Evolutionary conservation across 140 eudicot genomes (phyloP), one percentile per base, ranked within the genome.

Genomic region (Cichorium intybus): DNA sequence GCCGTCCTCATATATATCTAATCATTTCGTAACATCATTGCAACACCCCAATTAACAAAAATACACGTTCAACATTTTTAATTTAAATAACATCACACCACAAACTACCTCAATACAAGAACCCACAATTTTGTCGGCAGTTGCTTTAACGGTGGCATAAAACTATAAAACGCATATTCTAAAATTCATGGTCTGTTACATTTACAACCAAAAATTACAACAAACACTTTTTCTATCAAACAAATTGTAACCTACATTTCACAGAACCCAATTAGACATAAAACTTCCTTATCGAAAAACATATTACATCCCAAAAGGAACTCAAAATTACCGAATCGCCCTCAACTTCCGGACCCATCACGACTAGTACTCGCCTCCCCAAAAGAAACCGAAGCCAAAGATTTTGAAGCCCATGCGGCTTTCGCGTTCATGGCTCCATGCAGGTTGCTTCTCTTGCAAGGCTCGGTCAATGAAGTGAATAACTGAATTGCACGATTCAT

Each of bases 381-480:
- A 68, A 90, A 82, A 15, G 95, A 82, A 49, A 90, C 95, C 7
- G 94, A 79, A 47, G 97, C 97, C 53, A 84, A 77, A 0, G 97
- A 90, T 54, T 90, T 87, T 8, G 97, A 90, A 14, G 97, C 95
- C 97, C 97, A 90, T 3, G 85, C 90, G 66, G 79, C 79, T 47
- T 83, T 81, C 7, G 96, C 90, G 46, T 84, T 85, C 75, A 78
- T 63, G 4, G 97, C 94, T 55, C 97, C 95, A 75, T 82, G 97
- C 70, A 90, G 72, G 75, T 84, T 87, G 59, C 82, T 80, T 80
- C 95, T 76, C 63, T 84, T 90, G 77, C 94, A 69, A 15, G 97
- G 95, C 71, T 82, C 94, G 24, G 77, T 80, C 9, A 84, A 64
- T 17, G 76, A 80, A 56, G 63, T 75, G 58, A 79, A 78, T 27